Evolutionary conservation across 768 basidiomycete species (phyloP), one percentile per base, ranked within the genome.

Genomic region (Trametes punicea): DNA sequence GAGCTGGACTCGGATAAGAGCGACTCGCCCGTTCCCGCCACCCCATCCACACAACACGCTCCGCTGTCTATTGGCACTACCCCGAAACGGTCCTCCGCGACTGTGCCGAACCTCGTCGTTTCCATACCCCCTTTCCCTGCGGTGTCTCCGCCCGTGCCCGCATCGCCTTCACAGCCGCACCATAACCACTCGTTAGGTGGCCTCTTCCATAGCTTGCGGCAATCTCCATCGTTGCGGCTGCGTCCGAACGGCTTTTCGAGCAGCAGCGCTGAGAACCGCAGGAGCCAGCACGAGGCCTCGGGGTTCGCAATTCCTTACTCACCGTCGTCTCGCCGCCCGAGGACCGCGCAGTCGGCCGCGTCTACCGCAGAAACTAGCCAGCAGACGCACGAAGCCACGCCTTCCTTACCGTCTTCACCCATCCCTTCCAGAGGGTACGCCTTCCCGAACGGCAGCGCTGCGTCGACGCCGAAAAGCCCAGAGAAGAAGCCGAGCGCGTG

Each of bases 401-500:
- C 56, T 11, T 55, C 60, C 18, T 34, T 53, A 0, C 61, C 57
- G 18, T 41, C 57, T 3, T 57, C 53, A 15, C 61, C 66, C 65
- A 26, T 63, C 65, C 45, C 62, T 62, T 30, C 63, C 46, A 57
- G 51, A 21, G 46, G 21, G 9, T n/a, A 42, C 53, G 46, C 33
- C 42, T 55, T 55, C 58, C 55, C 59, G 55, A 68, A 71, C 48
- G 72, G 71, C 21, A 64, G 62, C 34, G 62, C 62, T 15, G 23
- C 33, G 26, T 10, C 56, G 20, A 38, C 56, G 49, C 23, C 56
- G 15, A 60, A 56, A 25, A 68, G 58, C 52, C 57, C 66, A 51
- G 70, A 67, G 74, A 64, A 74, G 75, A 78, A 77, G 61, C 60
- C 73, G 15, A 73, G 74, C 33, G 59, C 64, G 3, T 85, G 83